phyloP scores from a whole-genome alignment of 345 rosid species.

The Garcia nutans region DNA sequence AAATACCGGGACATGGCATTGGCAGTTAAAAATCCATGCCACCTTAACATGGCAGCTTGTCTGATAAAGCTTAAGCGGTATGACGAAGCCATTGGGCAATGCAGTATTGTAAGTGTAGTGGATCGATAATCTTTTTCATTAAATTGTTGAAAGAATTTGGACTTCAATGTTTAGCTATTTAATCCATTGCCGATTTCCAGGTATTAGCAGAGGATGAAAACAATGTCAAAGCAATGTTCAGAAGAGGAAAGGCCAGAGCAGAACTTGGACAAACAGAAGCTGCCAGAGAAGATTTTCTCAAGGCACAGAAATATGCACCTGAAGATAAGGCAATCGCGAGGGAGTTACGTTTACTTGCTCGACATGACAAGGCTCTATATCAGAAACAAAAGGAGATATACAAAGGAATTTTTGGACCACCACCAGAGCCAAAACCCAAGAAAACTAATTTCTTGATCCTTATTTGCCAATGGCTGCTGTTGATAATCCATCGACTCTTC shows the following conservation, averaged over 20 bases:
- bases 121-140: not conserved
- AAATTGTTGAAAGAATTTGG: not conserved
- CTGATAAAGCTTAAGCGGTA: conserved; percentile 74
- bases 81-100: conserved; percentile 86
- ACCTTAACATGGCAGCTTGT: conserved; percentile 90
- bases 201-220: conserved; percentile 86
- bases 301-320: conserved; percentile 80
- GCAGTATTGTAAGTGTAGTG: conserved; percentile 58
- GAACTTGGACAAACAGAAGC: conserved; percentile 94
- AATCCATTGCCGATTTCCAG: conserved; percentile 32
- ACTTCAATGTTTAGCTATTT: not conserved
- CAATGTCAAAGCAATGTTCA: conserved; percentile 82
- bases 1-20: conserved; percentile 95
- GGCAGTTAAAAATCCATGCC: conserved; percentile 98
- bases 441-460: conserved; percentile 13
- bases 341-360: conserved; percentile 68
- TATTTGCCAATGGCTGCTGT: conserved; percentile 22
- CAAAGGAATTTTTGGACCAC: conserved; percentile 71
- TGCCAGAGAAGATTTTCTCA: conserved; percentile 79
- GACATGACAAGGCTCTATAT: conserved; percentile 79
- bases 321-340: conserved; percentile 74
- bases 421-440: conserved; percentile 34
- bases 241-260: conserved; percentile 86
- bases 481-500: conserved; percentile 12
- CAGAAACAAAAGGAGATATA: conserved; percentile 82